Conservation (phyloP, 2,329 filamentous ascomycete genomes). For the Arthrobotrys iridis region DNA sequence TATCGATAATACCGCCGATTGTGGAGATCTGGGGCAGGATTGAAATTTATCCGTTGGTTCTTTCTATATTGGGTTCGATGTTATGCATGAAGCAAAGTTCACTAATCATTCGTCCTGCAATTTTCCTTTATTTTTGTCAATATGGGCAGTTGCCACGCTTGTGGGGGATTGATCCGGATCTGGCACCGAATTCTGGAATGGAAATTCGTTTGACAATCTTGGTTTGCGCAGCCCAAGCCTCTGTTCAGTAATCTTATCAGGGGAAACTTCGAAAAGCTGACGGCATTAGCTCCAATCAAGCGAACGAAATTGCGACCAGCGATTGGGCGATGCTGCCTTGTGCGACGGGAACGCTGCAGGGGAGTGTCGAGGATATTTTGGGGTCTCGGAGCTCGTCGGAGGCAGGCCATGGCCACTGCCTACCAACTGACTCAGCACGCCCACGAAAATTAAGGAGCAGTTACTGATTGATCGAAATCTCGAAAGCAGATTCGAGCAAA, state of each 20-base stretch:
- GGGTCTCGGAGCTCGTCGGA: background rate
- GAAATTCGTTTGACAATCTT: conserved; percentile 1
- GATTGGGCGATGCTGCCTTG: conserved; percentile 14
- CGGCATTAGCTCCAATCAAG: background rate
- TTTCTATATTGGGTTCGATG: background rate
- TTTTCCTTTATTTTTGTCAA: background rate
- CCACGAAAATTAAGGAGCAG: too few species aligned
- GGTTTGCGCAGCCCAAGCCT: conserved; percentile 18
- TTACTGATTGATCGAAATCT: too few species aligned
- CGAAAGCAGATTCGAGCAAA: too few species aligned
- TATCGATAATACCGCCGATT: background rate
- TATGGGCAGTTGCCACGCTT: background rate
- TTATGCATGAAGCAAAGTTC: conserved; percentile 2
- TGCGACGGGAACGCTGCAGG: conserved; percentile 24
- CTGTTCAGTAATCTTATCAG: conserved; percentile 38
- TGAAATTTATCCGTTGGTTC: conserved; percentile 18
- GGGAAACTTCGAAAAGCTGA: conserved; percentile 12
- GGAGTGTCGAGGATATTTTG: background rate
- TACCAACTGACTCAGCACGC: too few species aligned
- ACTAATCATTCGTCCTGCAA: conserved; percentile 18
- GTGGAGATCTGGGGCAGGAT: background rate
- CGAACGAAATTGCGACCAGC: background rate
- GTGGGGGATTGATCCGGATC: conserved; percentile 3
- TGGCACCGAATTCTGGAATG: background rate
- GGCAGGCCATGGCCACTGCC: too few species aligned